phyloP scores from a whole-genome alignment of 768 basidiomycete species.

The Pilatotrama ljubarskyi region DNA sequence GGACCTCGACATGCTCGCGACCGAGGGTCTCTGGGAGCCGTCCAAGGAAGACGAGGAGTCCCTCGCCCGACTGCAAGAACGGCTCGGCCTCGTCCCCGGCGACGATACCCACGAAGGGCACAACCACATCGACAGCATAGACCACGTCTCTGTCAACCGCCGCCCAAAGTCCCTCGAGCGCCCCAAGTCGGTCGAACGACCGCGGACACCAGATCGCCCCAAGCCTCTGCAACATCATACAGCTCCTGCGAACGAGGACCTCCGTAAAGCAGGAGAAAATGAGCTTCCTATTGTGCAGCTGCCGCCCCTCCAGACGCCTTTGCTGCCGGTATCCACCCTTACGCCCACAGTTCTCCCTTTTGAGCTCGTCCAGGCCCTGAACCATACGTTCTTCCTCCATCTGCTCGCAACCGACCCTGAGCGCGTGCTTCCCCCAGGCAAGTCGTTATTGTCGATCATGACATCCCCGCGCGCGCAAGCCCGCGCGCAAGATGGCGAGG shows the following conservation, averaged over 20 bases:
- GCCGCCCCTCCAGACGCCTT: slow-evolving; percentile 12
- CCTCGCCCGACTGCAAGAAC: background rate
- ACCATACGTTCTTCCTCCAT: slow-evolving; percentile 67
- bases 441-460: slow-evolving; percentile 69
- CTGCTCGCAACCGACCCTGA: slow-evolving; percentile 62
- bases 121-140: slow-evolving; percentile 10
- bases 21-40: slow-evolving; percentile 17
- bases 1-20: slow-evolving; percentile 14
- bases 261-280: background rate
- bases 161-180: background rate
- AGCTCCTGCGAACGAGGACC: background rate
- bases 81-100: background rate
- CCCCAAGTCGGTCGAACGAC: background rate
- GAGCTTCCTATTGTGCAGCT: slow-evolving; percentile 13
- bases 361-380: slow-evolving; percentile 56
- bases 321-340: slow-evolving; percentile 24
- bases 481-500: slow-evolving; percentile 18
- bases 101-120: slow-evolving; percentile 6
- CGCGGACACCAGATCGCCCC: background rate
- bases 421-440: slow-evolving; percentile 66
- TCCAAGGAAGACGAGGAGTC: slow-evolving; percentile 20
- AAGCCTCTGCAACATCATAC: background rate
- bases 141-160: background rate
- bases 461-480: slow-evolving; percentile 28
- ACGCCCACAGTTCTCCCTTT: slow-evolving; percentile 42